phyloP scores from a whole-genome alignment of 1,284 basidiomycete species.

The Vanrija pseudolonga region DNA sequence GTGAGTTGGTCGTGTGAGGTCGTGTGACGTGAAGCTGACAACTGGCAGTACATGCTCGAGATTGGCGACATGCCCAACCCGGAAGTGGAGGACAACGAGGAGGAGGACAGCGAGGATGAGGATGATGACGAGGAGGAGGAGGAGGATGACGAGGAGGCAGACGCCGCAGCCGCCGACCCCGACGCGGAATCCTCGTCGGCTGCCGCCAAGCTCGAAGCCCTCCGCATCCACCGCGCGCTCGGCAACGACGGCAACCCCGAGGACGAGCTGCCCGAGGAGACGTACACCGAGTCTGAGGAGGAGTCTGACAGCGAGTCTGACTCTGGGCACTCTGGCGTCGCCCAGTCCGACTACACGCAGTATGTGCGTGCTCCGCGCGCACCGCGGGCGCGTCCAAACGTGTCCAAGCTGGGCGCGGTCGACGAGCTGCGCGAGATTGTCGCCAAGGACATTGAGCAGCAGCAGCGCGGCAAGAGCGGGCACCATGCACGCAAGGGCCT shows the following conservation, averaged over 20 bases:
- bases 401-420: slow-evolving; percentile 23
- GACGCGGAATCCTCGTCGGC: slow-evolving; percentile 13
- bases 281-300: slow-evolving; percentile 9
- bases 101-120: slow-evolving; percentile 43
- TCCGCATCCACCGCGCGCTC: slow-evolving; percentile 38
- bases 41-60: slow-evolving; percentile 54
- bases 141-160: slow-evolving; percentile 26
- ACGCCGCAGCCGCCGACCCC: not conserved
- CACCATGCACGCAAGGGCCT: slow-evolving; percentile 67
- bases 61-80: slow-evolving; percentile 45
- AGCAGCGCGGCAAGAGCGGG: slow-evolving; percentile 64
- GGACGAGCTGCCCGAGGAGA: slow-evolving; percentile 4
- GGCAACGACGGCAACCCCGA: slow-evolving; percentile 34
- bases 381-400: slow-evolving; percentile 4
- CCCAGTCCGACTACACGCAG: slow-evolving; percentile 40
- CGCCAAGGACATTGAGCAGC: slow-evolving; percentile 61
- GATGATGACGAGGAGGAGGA: slow-evolving; percentile 47
- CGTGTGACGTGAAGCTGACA: slow-evolving; percentile 12
- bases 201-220: slow-evolving; percentile 29
- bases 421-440: slow-evolving; percentile 57
- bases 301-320: slow-evolving; percentile 27
- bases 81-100: slow-evolving; percentile 37
- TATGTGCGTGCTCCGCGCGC: slow-evolving; percentile 25
- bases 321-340: slow-evolving; percentile 19
- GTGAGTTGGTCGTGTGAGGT: slow-evolving; percentile 58